Evolutionary conservation across 768 basidiomycete genomes (phyloP).

Genomic region (Boletus subcaerulescens): DNA sequence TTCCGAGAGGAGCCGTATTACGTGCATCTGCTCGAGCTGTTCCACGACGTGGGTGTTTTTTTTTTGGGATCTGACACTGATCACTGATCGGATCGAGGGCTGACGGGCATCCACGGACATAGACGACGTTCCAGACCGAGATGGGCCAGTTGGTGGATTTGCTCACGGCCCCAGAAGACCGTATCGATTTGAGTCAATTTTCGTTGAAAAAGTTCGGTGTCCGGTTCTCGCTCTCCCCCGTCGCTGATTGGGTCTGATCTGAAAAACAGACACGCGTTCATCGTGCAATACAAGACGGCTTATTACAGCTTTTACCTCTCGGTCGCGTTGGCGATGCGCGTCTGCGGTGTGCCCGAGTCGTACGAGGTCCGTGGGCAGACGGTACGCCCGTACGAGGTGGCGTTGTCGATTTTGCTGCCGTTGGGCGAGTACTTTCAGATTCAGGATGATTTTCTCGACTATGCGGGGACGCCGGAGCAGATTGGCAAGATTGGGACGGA

Average conservation of each 20-base stretch:
- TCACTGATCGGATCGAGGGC: too few relatives aligned
- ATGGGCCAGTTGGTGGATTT: slow-evolving; percentile 95
- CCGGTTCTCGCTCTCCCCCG: rapidly evolving
- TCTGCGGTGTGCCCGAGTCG: slow-evolving; percentile 59
- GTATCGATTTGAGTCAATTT: slow-evolving; percentile 84
- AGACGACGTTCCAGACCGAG: slow-evolving; percentile 85
- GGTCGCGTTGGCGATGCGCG: slow-evolving; percentile 89
- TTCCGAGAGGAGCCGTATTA: slow-evolving; percentile 82
- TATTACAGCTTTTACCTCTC: slow-evolving; percentile 99
- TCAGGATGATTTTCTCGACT: slow-evolving; percentile 97
- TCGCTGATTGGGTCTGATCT: too few relatives aligned
- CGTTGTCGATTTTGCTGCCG: slow-evolving; percentile 80
- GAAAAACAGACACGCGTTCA: slow-evolving; percentile 69
- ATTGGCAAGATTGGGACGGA: slow-evolving; percentile 98
- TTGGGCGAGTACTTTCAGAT: slow-evolving; percentile 99
- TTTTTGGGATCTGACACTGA: too few relatives aligned
- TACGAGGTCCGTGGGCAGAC: slow-evolving; percentile 40
- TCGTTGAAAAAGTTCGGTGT: slow-evolving; percentile 58
- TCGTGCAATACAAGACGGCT: slow-evolving; percentile 96
- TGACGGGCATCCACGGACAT: too few relatives aligned
- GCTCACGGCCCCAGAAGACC: slow-evolving; percentile 90
- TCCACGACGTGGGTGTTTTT: slow-evolving; percentile 65
- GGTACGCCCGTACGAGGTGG: slow-evolving; percentile 64
- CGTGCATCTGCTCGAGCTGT: slow-evolving; percentile 84
- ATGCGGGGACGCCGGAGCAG: slow-evolving; percentile 81